A percentile compares a stretch with the other conserved stretches of the same genome.
These are phyloP conservation scores for Fusarium sulawesiense DNA, from an alignment of 2,329 filamentous ascomycete genomes.

Conservation along the genomic window DNA sequence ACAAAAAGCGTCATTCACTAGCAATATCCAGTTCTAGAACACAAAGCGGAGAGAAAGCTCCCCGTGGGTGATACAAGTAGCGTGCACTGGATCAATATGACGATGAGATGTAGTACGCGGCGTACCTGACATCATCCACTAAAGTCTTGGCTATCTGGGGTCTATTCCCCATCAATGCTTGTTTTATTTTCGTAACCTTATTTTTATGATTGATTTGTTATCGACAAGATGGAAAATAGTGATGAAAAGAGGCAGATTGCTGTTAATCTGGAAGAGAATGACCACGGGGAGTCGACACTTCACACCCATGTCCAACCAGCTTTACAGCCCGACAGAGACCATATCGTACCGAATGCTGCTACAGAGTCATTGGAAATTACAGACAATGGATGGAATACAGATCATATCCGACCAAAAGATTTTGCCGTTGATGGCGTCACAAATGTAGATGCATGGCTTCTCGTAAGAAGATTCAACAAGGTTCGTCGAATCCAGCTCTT, in stretches of 20 bases:
- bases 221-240: neutral
- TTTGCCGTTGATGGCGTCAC: neutral
- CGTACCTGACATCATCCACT: slow-evolving; percentile 16
- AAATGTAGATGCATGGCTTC: slow-evolving; percentile 25
- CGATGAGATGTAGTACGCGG: neutral
- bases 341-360: fast-evolving
- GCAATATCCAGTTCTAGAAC: neutral
- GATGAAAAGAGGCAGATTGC: neutral
- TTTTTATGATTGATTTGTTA: neutral
- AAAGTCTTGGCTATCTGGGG: neutral
- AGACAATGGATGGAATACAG: slow-evolving; percentile 3
- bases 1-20: neutral
- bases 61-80: neutral
- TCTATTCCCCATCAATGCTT: neutral
- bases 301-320: neutral
- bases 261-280: neutral
- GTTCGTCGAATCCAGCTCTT: neutral
- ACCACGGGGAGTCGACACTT: neutral
- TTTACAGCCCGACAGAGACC: fast-evolving
- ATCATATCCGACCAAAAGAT: neutral
- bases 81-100: slow-evolving; percentile 1
- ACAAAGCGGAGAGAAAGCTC: neutral
- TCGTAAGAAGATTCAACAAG: slow-evolving; percentile 26
- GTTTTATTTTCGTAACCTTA: neutral
- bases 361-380: neutral